Evolutionary conservation across 2,329 filamentous ascomycete genomes (phyloP).

Genomic region (Epichloe brachyelytri): DNA sequence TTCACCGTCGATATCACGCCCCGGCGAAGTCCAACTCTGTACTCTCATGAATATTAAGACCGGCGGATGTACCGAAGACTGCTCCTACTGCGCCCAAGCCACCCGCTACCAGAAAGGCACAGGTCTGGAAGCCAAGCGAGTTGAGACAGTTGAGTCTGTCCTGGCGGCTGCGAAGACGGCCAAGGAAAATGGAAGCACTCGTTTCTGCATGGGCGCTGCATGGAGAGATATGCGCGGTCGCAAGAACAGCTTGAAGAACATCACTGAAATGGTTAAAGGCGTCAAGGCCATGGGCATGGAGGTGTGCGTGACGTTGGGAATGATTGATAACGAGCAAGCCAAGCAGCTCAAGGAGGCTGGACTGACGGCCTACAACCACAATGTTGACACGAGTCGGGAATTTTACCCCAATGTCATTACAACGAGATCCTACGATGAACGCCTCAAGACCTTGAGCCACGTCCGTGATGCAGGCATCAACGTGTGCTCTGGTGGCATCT

Average conservation of each 20-base stretch:
- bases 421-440: constrained; percentile 77
- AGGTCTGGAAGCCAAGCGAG: constrained; percentile 66
- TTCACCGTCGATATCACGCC: constrained; percentile 78
- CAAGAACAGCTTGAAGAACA: constrained; percentile 70
- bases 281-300: constrained; percentile 78
- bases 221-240: constrained; percentile 91
- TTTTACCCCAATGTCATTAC: constrained; percentile 81
- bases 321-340: constrained; percentile 76
- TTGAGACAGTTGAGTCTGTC: constrained; percentile 69
- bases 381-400: constrained; percentile 80
- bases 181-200: constrained; percentile 71
- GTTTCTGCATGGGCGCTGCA: constrained; percentile 91
- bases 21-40: constrained; percentile 77
- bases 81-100: constrained; percentile 84
- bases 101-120: constrained; percentile 66
- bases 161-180: constrained; percentile 65
- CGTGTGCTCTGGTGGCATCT: constrained; percentile 80
- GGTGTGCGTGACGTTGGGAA: constrained; percentile 83
- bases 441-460: constrained; percentile 63
- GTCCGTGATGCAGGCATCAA: constrained; percentile 80
- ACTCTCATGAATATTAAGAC: constrained; percentile 97
- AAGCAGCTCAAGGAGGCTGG: constrained; percentile 72
- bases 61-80: constrained; percentile 83
- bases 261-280: constrained; percentile 74
- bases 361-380: constrained; percentile 88